These are phyloP conservation scores for Yarrowia galli DNA, from an alignment of 1,139 yeast species.

Conservation along the genomic window DNA sequence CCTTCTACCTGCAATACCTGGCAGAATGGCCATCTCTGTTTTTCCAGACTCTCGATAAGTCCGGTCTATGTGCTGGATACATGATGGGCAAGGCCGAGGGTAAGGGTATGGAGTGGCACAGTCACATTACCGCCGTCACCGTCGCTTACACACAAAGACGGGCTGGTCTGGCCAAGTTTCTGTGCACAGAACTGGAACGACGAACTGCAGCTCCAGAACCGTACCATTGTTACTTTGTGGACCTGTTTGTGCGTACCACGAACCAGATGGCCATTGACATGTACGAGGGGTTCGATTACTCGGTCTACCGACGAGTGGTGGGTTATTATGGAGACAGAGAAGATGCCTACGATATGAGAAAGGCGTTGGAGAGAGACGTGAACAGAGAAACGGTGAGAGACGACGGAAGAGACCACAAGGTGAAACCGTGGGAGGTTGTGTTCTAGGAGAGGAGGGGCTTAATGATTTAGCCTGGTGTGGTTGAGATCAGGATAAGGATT, in stretches of 20 bases:
- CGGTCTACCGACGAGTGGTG: conserved; percentile 84
- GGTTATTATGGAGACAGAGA: conserved; percentile 76
- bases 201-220: conserved; percentile 56
- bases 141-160: conserved; percentile 83
- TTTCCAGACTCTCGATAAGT: conserved; percentile 68
- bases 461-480: no score
- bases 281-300: conserved; percentile 86
- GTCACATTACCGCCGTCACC: conserved; percentile 96
- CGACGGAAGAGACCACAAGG: conserved; percentile 19
- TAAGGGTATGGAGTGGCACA: conserved; percentile 82
- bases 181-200: conserved; percentile 72
- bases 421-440: conserved; percentile 36
- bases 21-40: conserved; percentile 88
- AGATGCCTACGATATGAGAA: conserved; percentile 56
- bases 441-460: background rate
- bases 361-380: conserved; percentile 63
- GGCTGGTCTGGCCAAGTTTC: conserved; percentile 75
- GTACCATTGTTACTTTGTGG: conserved; percentile 81
- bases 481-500: no score
- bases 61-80: conserved; percentile 49
- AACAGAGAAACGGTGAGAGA: conserved; percentile 46
- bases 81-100: conserved; percentile 99
- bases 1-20: conserved; percentile 84
- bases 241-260: conserved; percentile 87
- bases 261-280: conserved; percentile 79